A percentile compares a stretch with the other conserved stretches of the same genome.
Conservation (phyloP, 345 rosid genomes). For the thale cress (Arabidopsis thaliana) region TAIR10.1 NC_003075.7:5444501-5445000, state of each 20-base stretch:
- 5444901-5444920: constrained; percentile 48
- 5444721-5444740: constrained; percentile 46
- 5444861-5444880: constrained; percentile 37
- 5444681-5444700: constrained; percentile 41
- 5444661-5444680: constrained; percentile 25
- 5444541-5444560: constrained; percentile 33
- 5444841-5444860: constrained; percentile 48
- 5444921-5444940: constrained; percentile 79
- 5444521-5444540: background rate
- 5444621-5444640: constrained; percentile 24
- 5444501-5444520: constrained; percentile 33
- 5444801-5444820: constrained; percentile 66
- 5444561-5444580: constrained; percentile 42
- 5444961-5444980: constrained; percentile 44
- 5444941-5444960: constrained; percentile 54
- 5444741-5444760: constrained; percentile 62
- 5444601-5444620: constrained; percentile 12
- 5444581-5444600: constrained; percentile 16
- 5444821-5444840: constrained; percentile 61
- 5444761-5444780: constrained; percentile 68
- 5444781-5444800: constrained; percentile 70
- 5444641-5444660: constrained; percentile 32
- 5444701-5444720: constrained; percentile 24
- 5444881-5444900: constrained; percentile 50
- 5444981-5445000: constrained; percentile 48